Evolutionary conservation across 192 early-diverging fungal genomes (phyloP).

Genomic region (Dispira simplex): DNA sequence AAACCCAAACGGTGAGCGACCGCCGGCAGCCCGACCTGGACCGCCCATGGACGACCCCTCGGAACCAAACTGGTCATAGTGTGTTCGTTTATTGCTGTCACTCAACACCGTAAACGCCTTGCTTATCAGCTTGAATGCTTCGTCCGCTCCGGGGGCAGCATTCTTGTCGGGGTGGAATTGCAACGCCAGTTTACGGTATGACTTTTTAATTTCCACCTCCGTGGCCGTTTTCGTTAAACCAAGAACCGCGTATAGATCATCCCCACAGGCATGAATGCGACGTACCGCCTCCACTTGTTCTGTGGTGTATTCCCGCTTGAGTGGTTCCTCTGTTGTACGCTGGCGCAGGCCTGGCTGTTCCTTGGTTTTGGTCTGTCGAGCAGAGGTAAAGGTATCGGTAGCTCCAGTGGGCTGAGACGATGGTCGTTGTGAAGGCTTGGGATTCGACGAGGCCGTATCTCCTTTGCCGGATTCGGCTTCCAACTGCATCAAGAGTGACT

Average conservation of each 20-base stretch:
- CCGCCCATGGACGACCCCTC: constrained; percentile 33
- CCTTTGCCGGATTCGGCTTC: constrained; percentile 9
- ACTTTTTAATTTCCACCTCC: constrained; percentile 78
- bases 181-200: constrained; percentile 88
- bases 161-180: constrained; percentile 96
- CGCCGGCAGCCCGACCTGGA: constrained; percentile 23
- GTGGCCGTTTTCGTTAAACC: constrained; percentile 57
- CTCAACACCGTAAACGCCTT: constrained; percentile 83
- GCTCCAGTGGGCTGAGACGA: constrained; percentile 14
- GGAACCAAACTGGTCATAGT: constrained; percentile 76
- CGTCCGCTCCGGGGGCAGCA: constrained; percentile 84
- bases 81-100: constrained; percentile 65
- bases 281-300: constrained; percentile 71
- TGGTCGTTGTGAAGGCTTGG: constrained; percentile 14
- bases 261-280: constrained; percentile 50
- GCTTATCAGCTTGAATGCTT: constrained; percentile 91
- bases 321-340: not conserved
- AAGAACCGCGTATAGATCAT: constrained; percentile 74
- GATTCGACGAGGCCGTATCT: constrained; percentile 1
- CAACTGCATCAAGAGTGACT: constrained; percentile 30
- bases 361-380: too few relatives aligned
- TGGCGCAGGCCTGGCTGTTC: not conserved
- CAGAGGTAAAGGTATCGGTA: constrained; percentile 5
- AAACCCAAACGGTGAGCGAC: constrained; percentile 18
- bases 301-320: constrained; percentile 43